Evolutionary conservation across 805 yeast species (phyloP), one percentile per base, ranked within the genome.

Genomic region (Myxozyma kluyveri): DNA sequence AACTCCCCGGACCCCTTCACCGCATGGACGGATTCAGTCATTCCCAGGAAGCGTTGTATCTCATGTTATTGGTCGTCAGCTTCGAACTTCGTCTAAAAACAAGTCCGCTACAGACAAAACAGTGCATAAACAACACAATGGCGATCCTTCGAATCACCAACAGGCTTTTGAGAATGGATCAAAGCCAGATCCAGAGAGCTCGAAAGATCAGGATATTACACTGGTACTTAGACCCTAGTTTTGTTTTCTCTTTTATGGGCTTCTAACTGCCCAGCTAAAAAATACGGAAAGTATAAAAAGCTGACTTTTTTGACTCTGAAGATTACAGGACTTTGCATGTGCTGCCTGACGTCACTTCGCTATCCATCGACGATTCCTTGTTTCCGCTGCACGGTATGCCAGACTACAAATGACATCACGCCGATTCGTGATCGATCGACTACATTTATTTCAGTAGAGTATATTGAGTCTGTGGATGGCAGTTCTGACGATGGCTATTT

Each of bases 341-440:
- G 69, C 59, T 66, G 69, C 50, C 59, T 63, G 7, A 57, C 63
- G 5, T 53, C 60, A 24, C 54, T 66, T 36, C 59, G 61, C 33
- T 59, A 64, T 23, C 65, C 68, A 1, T 50, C 31, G 3, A 31
- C 52, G 3, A 57, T 57, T 26, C 45, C 61, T 5, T 57, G 61
- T 42, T 82, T 78, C 63, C 75, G 77, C 51, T 86, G 95, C 63
- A 72, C 82, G 0, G 72, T 80, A 3, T 86, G 95, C 61, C 61
- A 46, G 18, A 60, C 65, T 18, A 57, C 61, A 21, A 62, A 59
- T 45, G 67, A 67, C 55, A 45, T 56, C 14, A 46, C 52, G 22
- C 52, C 57, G 40, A 42, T 59, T 31, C 38, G 54, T 4, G 10
- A 44, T 19, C 37, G 42, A 50, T 45, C 24, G 24, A 41, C 19